These are phyloP conservation scores for Naumovozyma baii DNA, from an alignment of 805 yeast species.

Conservation along the genomic window DNA sequence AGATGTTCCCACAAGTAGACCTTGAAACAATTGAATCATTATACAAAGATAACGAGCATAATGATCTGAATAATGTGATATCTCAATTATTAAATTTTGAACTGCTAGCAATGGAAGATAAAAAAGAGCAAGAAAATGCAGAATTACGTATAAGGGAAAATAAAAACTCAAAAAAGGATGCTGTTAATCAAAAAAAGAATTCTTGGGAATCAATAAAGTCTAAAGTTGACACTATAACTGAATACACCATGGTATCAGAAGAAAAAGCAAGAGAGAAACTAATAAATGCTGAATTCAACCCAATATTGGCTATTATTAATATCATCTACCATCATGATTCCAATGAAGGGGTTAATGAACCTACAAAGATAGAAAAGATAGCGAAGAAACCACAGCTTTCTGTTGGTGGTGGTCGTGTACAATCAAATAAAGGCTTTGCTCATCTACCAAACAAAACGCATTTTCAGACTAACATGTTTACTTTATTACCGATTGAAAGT, in stretches of 20 bases:
- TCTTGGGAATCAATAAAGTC: slow-evolving; percentile 14
- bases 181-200: neutral
- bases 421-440: slow-evolving; percentile 20
- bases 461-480: neutral
- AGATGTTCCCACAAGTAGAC: slow-evolving; percentile 40
- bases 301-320: slow-evolving; percentile 30
- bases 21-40: slow-evolving; percentile 24
- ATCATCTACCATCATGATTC: slow-evolving; percentile 14
- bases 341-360: neutral
- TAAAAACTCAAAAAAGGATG: neutral
- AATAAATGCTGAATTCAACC: slow-evolving; percentile 21
- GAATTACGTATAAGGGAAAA: slow-evolving; percentile 3
- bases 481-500: neutral
- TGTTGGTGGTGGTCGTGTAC: slow-evolving; percentile 29
- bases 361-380: neutral
- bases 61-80: slow-evolving; percentile 17
- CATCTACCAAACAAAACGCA: slow-evolving; percentile 4
- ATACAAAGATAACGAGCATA: slow-evolving; percentile 23
- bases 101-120: slow-evolving; percentile 9
- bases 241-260: slow-evolving; percentile 11
- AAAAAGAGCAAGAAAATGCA: slow-evolving; percentile 10
- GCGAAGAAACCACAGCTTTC: neutral
- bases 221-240: slow-evolving; percentile 12
- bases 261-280: slow-evolving; percentile 17
- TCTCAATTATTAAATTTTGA: slow-evolving; percentile 14